Percentiles rank a stretch among this genome's conserved stretches.
phyloP scores from a whole-genome alignment of 805 yeast species.

The Sungouiozyma intestinalis region DNA sequence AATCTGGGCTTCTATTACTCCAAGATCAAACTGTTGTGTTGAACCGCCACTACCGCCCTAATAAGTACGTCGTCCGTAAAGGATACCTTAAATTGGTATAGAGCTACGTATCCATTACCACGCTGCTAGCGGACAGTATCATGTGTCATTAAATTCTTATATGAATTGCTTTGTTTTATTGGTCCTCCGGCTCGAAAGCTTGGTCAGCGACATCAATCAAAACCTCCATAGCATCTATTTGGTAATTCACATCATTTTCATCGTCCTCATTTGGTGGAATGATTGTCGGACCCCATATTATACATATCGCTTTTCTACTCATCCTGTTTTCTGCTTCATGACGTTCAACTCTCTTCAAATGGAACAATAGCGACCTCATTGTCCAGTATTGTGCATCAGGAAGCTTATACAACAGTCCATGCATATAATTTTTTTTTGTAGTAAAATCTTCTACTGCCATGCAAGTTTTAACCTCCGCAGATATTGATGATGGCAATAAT shows the following conservation, averaged over 20 bases:
- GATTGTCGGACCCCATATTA: slow-evolving; percentile 91
- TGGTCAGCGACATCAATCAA: slow-evolving; percentile 75
- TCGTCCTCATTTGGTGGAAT: slow-evolving; percentile 58
- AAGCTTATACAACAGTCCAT: slow-evolving; percentile 75
- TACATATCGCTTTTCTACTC: slow-evolving; percentile 72
- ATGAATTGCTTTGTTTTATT: no score
- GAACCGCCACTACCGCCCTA: neutral
- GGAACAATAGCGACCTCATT: slow-evolving; percentile 73
- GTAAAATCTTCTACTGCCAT: slow-evolving; percentile 55
- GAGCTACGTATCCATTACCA: no score
- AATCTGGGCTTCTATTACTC: neutral
- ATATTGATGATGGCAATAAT: slow-evolving; percentile 20
- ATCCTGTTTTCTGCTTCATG: slow-evolving; percentile 61
- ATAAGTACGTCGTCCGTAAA: neutral
- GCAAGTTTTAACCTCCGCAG: slow-evolving; percentile 36
- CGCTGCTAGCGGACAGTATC: no score
- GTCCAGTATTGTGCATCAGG: slow-evolving; percentile 97
- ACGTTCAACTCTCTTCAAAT: slow-evolving; percentile 61
- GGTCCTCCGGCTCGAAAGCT: slow-evolving; percentile 53
- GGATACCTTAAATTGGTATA: neutral
- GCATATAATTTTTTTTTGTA: slow-evolving; percentile 62
- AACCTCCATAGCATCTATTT: slow-evolving; percentile 73
- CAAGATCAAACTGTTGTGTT: neutral
- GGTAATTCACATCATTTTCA: slow-evolving; percentile 63
- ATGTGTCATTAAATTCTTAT: no score